Evolutionary conservation across 2,329 filamentous ascomycete species (phyloP), one percentile per base, ranked within the genome.

Genomic region (Cryphonectria parasitica): DNA sequence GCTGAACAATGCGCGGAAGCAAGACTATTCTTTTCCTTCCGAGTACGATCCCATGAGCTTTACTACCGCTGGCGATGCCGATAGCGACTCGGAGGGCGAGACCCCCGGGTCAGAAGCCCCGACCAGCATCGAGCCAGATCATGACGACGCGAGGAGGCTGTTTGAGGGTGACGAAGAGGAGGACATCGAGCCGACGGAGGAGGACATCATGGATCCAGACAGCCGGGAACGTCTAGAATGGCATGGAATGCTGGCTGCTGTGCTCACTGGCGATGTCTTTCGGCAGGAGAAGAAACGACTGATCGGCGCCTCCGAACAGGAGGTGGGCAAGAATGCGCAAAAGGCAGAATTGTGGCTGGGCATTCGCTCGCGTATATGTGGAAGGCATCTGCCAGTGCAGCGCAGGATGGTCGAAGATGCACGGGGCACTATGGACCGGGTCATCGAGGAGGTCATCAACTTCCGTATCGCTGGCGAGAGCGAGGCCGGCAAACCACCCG

Each of bases 201-300:
- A 98, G 77, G 96, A 99, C 79, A 82, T 98, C 67, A 92, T 92
- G 80, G 92, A 98, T 76, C 92, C 94, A 0, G 90, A 91, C 73
- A 98, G 95, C 77, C 88, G 95, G 72, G 96, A 98, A 80, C 87
- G 95, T 61, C 85, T 99, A 34, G 96, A 99, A 81, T 99, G 96
- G 96, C 95, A 99, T 81, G 94, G 94, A 3, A 99, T 99, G 96
- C 83, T 99, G 69, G 93, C 95, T 71, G 97, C 95, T 19, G 96
- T 99, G 4, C 83, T 99, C 75, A 98, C 95, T 0, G 96, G 96
- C 74, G 96, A 99, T 79, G 96, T 99, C 11, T 95, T 99, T 70
- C 93, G 94, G 77, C 96, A 99, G 80, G 96, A 99, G 83, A 99
- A 99, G 86, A 97, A 97, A 80, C 90, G 96, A 61, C 82, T 99